A percentile compares a stretch with the other conserved stretches of the same genome.
phyloP scores from a whole-genome alignment of 805 yeast species.

The Hanseniaspora singularis region DNA sequence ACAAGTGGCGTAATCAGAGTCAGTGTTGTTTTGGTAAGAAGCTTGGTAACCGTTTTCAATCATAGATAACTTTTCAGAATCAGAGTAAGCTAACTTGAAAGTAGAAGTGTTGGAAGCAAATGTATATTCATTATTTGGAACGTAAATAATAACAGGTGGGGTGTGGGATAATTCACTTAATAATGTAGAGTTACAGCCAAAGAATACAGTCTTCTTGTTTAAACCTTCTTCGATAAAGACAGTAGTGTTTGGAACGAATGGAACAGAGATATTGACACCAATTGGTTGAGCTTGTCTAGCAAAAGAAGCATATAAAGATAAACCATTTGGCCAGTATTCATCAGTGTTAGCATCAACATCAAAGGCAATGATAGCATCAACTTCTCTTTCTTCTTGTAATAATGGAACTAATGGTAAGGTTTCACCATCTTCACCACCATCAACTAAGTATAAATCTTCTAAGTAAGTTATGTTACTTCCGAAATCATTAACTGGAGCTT shows the following conservation, averaged over 20 bases:
- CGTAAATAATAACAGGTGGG: constrained; percentile 69
- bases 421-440: constrained; percentile 64
- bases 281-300: constrained; percentile 43
- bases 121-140: constrained; percentile 61
- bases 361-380: constrained; percentile 54
- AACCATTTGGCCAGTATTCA: constrained; percentile 54
- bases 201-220: constrained; percentile 62
- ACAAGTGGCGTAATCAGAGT: constrained; percentile 59
- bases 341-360: constrained; percentile 61
- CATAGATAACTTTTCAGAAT: constrained; percentile 46
- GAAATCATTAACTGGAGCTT: constrained; percentile 24
- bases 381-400: constrained; percentile 45
- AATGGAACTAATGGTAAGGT: constrained; percentile 54
- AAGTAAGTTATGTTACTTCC: constrained; percentile 31
- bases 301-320: constrained; percentile 45
- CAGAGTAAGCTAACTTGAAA: constrained; percentile 49
- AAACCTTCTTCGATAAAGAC: constrained; percentile 51
- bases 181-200: constrained; percentile 66
- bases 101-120: constrained; percentile 63
- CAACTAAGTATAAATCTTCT: constrained; percentile 44
- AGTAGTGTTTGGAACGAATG: constrained; percentile 62
- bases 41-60: constrained; percentile 65
- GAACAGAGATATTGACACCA: constrained; percentile 56
- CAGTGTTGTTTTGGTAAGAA: constrained; percentile 55
- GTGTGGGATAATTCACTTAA: constrained; percentile 41